A percentile compares a stretch with the other conserved stretches of the same genome.
These are phyloP conservation scores for Diaporthe ilicicola DNA, from an alignment of 2,329 filamentous ascomycete genomes.

Conservation along the genomic window DNA sequence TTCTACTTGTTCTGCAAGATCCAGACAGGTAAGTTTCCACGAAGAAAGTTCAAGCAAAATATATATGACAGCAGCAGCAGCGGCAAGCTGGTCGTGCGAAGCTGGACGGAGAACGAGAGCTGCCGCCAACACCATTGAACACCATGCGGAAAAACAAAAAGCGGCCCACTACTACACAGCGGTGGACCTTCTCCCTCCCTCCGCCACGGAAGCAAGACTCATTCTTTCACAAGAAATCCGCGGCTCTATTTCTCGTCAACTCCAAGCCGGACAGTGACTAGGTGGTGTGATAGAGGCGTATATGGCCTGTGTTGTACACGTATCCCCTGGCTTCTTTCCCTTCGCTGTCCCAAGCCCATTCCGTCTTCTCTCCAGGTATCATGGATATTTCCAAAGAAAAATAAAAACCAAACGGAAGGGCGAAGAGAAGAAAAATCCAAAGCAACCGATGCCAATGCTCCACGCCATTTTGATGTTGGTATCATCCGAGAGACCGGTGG, in stretches of 20 bases:
- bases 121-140: conserved; percentile 24
- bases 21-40: neutral
- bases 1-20: neutral
- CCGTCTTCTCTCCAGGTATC: conserved; percentile 26
- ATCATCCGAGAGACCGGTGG: conserved; percentile 4
- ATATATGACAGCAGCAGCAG: neutral
- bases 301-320: conserved; percentile 7
- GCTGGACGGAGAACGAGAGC: neutral
- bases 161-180: neutral
- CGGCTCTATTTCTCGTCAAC: conserved; percentile 12
- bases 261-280: neutral
- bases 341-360: neutral
- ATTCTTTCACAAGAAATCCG: neutral
- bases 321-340: neutral
- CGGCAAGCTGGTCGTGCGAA: conserved; percentile 2
- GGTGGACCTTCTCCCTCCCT: neutral
- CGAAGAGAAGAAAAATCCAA: conserved; percentile 1
- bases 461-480: conserved; percentile 19
- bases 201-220: neutral
- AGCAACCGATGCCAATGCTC: conserved; percentile 18
- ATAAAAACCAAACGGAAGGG: neutral
- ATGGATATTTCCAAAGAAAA: conserved; percentile 26
- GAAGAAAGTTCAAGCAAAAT: neutral
- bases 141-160: conserved; percentile 5
- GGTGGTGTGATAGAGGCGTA: neutral